Conservation (phyloP, 306 rosid species). For the Ormosia emarginata region DNA sequence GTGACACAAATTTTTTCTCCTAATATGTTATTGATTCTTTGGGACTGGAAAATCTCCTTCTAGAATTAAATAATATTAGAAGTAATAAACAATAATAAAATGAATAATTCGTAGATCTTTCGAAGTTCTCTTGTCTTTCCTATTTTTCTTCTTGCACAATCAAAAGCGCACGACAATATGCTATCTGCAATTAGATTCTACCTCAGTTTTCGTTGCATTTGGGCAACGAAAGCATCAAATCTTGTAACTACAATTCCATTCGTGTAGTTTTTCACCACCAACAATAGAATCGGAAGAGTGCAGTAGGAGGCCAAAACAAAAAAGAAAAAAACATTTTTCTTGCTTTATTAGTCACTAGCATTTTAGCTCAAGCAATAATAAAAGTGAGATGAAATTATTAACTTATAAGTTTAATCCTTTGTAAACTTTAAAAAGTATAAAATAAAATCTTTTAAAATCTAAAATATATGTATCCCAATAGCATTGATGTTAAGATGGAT, state of each 20-base stretch:
- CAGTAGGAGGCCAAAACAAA: too few relatives aligned
- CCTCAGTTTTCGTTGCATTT: neutral
- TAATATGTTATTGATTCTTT: neutral
- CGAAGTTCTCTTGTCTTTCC: neutral
- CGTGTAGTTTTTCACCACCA: neutral
- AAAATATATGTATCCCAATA: too few relatives aligned
- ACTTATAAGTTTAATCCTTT: neutral
- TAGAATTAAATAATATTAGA: neutral
- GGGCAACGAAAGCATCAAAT: conserved; percentile 7
- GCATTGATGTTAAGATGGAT: too few relatives aligned
- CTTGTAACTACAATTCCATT: neutral
- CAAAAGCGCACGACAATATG: neutral
- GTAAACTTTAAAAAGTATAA: too few relatives aligned
- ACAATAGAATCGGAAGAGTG: neutral
- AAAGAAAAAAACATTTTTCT: neutral
- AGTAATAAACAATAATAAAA: neutral
- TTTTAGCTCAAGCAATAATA: neutral
- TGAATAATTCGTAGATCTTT: neutral
- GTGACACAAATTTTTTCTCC: neutral
- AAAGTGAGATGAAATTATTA: neutral
- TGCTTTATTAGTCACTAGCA: neutral
- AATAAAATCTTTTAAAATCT: neutral
- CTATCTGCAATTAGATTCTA: neutral
- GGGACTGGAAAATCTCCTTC: neutral
- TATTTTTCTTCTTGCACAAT: neutral